Evolutionary conservation across 805 yeast species (phyloP), one percentile per base, ranked within the genome.

Genomic region (Candida suzukii): DNA sequence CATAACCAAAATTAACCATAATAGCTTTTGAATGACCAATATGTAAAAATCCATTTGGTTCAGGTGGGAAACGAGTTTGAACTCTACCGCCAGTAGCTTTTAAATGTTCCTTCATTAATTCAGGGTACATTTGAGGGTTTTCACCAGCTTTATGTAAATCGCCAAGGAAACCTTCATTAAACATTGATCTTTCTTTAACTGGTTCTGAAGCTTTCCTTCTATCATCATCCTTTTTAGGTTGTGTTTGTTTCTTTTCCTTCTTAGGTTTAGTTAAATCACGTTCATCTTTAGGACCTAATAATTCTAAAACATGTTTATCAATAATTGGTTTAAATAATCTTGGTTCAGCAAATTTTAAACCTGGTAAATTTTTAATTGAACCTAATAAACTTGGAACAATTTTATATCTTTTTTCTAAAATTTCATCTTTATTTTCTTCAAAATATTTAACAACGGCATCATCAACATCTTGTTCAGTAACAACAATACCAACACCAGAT

Each of bases 1-100:
- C 99, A 63, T 73, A 93, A n/a, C 99, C 99, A 64, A 93, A 93
- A 62, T 93, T 90, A 41, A 91, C 96, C 78, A 93, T 85, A 59
- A 93, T 91, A 40, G 99, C 99, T 67, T 93, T 93, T 33, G 96
- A 84, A 60, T 93, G 99, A 35, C 99, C 99, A 62, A 93, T 91
- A 62, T 93, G 99, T 57, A 93, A 73, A 60, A 80, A 93, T 52
- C 99, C 99, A 65, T 95, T 91, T 33, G 99, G 99, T 67, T 93
- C 99, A 6, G 99, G 99, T 37, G 99, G 99, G 67, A 93, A 93
- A 60, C 99, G 79, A 3, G 99, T 93, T 53, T 76, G 80, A 24
- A 91, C 98, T 56, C 75, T 73, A 37, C 96, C 95, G 30, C 76
- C 73, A 27, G 95, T 87, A 49, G 77, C 78, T 42, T 73, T 76